Base-by-base conservation (phyloP, 495 filamentous ascomycete genomes). In the Aspergillus saccharolyticus region DNA sequence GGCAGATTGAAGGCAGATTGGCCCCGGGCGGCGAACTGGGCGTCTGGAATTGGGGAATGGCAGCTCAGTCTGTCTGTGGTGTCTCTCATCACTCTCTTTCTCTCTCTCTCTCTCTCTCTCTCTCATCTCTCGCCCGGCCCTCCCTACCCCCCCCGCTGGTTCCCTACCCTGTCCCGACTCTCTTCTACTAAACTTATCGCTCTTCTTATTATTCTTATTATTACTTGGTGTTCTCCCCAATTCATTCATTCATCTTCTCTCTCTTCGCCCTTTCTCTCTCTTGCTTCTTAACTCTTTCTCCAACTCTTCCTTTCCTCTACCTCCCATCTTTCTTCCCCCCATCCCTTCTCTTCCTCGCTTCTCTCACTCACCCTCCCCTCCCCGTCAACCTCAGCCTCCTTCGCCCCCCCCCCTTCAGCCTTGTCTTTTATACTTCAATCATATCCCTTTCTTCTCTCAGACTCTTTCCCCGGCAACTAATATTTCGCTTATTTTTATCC, bases 371-470 rank as follows among this genome's bases (percentile, higher is more conserved):
- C 53, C 6, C 12, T 9, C 52, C 53, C 59, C n/a, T n/a, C n/a
- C 60, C 53, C 62, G 56, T 61, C 53, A 60, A 60, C 64, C 61
- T 52, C 54, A 43, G 63, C 53, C 59, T 68, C 61, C 43, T 65
- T 61, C 59, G 64, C 64, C 62, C 63, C 39, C 62, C 63, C 39
- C 59, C 70, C 62, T 60, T 69, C 66, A 58, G 60, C 59, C 62
- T 51, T 62, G 55, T 28, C 24, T n/a, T 24, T 18, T n/a, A 8
- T 16, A 17, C 14, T 50, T 50, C 47, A 15, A 39, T 46, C 57
- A 55, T 60, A 62, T 54, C 57, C 57, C 42, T 45, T 53, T 59
- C 44, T 52, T 56, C 52, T 54, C 52, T 44, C 48, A 47, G 47
- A 33, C 46, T 51, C 18, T 56, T 58, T 53, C 24, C 43, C 44